Base-by-base conservation (phyloP, 2,329 filamentous ascomycete species). In the Metarhizium guizhouense region DNA sequence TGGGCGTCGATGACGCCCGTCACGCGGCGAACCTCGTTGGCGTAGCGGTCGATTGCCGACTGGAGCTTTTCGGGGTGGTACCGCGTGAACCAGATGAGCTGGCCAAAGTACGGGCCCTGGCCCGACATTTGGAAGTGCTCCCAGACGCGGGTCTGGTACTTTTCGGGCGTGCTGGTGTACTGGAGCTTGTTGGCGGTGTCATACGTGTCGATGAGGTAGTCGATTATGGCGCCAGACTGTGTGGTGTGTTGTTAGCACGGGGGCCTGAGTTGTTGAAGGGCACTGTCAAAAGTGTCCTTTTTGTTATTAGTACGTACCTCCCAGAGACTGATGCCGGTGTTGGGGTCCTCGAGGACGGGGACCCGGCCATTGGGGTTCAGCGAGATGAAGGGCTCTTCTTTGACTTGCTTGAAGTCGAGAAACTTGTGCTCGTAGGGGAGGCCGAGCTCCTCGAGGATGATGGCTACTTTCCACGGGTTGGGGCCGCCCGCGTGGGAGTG, bases 81-180 rank as follows among this genome's bases (percentile, higher is more conserved):
- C 7, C 16, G 42, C 4, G 43, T 34, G 53, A 66, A 67, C 60
- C 63, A 65, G 30, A 58, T 56, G 50, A 57, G 57, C 52, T 61
- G 65, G 43, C 64, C 65, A 42, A 62, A 67, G 49, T 69, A 69
- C 10, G 66, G 68, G 2, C 67, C 68, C 54, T 70, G 67, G 1
- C 59, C 61, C 42, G 57, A 59, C 53, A 60, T 61, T 42, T 63
- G 60, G 42, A 64, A 64, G 53, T 61, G 55, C 16, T 56, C 48
- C 60, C 59, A 63, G 4, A 53, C 32, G 10, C 58, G 58, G 8
- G 58, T 53, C 8, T 56, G 47, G 43, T 60, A 53, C n/a, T 58
- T 58, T 38, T 63, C 57, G 1, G 58, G 54, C 11, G 45, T 53
- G 14, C 40, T 52, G 0, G 53, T 20, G 58, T 59, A 60, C 47